Base-by-base conservation (phyloP, 352 stramenopile genomes). In the Achlya hypogyna region DNA sequence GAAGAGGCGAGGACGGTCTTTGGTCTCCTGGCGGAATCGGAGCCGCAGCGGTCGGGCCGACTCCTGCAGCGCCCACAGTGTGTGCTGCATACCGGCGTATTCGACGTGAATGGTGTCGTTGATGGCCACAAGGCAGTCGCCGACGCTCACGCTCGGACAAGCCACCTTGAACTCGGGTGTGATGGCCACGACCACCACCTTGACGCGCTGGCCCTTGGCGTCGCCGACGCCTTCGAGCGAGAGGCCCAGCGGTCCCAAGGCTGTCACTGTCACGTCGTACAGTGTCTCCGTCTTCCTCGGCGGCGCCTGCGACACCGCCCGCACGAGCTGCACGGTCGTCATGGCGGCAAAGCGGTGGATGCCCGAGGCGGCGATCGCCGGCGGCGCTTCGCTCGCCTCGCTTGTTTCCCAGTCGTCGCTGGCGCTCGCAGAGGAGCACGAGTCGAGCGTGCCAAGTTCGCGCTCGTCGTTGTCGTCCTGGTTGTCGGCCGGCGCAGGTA, bases 81-180 rank as follows among this genome's bases (percentile, higher is more conserved):
- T 92, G 68, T 93, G 86, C 72, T 91, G 90, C 2, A 95, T 72
- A 16, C 86, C 86, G 31, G 86, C 84, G 53, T 93, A 80, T 69
- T 95, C 86, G 29, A 92, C 89, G 63, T 93, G 91, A 3, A 79
- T 81, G 34, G 78, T 85, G 45, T 34, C 20, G n/a, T 84, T 79
- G 38, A 95, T 91, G 8, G 79, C 81, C 38, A 93, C 83, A 31
- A 95, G 75, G 53, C 79, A 84, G 65, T 95, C 86, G 16, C 84
- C 84, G n/a, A 82, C 82, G 43, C 87, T 91, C 29, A 95, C 86
- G 20, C 40, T n/a, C 20, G 60, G 60, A 51, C 27, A 58, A 10
- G 40, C 28, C 32, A 35, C 22, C n/a, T 20, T 10, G 31, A 67
- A 67, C 27, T 42, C 38, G 18, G 43, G 38, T 18, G 60, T 42